A percentile compares a stretch with the other conserved stretches of the same genome.
Conservation (phyloP, 2,329 filamentous ascomycete species). For the Phaeophleospora eucalypticola region DNA sequence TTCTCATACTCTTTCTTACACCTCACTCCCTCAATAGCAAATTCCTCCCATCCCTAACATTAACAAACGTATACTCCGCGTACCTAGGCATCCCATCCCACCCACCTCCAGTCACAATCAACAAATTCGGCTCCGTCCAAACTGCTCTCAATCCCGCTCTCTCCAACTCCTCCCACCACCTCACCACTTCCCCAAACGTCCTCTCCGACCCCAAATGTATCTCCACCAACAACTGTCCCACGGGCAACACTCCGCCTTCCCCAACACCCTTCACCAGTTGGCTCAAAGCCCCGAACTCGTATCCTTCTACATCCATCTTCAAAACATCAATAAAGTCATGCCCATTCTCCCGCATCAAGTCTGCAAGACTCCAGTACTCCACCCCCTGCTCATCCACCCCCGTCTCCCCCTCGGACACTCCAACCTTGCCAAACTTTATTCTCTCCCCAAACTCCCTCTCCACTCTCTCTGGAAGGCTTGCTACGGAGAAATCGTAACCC, state of each 20-base stretch:
- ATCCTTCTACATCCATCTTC: conserved; percentile 41
- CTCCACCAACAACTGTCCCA: conserved; percentile 1
- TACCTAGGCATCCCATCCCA: too few relatives aligned
- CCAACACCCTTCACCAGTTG: background rate
- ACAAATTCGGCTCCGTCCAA: conserved; percentile 2
- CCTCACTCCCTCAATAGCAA: background rate
- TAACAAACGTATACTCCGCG: conserved; percentile 2
- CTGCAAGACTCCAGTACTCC: too few relatives aligned
- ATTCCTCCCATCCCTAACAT: background rate
- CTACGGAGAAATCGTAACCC: conserved; percentile 40
- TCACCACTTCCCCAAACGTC: background rate
- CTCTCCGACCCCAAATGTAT: too few relatives aligned
- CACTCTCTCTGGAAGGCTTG: too few relatives aligned
- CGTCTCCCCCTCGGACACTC: too few relatives aligned
- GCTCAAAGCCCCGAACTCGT: conserved; percentile 31
- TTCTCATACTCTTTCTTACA: too few relatives aligned
- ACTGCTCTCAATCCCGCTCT: background rate
- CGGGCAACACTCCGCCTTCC: background rate
- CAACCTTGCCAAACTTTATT: too few relatives aligned
- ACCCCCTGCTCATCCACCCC: too few relatives aligned
- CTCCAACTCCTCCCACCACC: conserved; percentile 5
- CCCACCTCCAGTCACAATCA: conserved; percentile 1
- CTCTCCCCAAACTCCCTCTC: too few relatives aligned
- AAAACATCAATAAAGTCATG: conserved; percentile 37
- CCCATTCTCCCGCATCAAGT: conserved; percentile 38